Percentiles rank a stretch among this genome's conserved stretches.
Evolutionary conservation across 2,329 filamentous ascomycete species (phyloP).

Genomic region (Fusarium chlamydosporum): DNA sequence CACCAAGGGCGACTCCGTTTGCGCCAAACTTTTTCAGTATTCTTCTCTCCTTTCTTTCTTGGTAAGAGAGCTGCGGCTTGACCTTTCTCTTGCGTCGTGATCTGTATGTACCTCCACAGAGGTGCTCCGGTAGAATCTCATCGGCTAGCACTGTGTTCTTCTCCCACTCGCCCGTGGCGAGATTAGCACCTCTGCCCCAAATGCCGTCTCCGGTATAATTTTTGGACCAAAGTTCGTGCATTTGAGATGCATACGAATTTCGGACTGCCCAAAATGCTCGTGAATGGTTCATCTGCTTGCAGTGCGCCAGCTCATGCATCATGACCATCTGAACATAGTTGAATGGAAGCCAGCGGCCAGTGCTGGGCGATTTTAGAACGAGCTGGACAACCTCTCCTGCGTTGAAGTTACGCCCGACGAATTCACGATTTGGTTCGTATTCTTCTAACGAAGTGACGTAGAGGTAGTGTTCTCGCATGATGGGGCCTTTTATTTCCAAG

Average conservation of each 20-base stretch:
- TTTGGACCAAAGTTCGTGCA: slow-evolving; percentile 77
- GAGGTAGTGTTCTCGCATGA: slow-evolving; percentile 77
- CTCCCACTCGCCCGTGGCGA: slow-evolving; percentile 73
- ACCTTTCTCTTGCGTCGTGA: slow-evolving; percentile 70
- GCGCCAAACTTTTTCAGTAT: slow-evolving; percentile 83
- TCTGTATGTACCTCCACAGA: slow-evolving; percentile 86
- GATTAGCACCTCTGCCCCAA: slow-evolving; percentile 79
- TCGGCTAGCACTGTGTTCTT: slow-evolving; percentile 65
- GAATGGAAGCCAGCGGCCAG: slow-evolving; percentile 82
- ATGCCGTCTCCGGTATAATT: slow-evolving; percentile 85
- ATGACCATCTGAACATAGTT: slow-evolving; percentile 93
- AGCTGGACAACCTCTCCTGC: slow-evolving; percentile 89
- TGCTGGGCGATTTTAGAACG: slow-evolving; percentile 77
- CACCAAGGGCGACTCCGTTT: slow-evolving; percentile 77
- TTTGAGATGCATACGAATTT: slow-evolving; percentile 78
- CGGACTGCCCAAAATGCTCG: slow-evolving; percentile 84
- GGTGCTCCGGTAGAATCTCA: slow-evolving; percentile 75
- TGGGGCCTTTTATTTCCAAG: slow-evolving; percentile 64
- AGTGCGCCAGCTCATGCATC: slow-evolving; percentile 93
- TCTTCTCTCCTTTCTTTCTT: slow-evolving; percentile 78
- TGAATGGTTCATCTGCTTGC: slow-evolving; percentile 92
- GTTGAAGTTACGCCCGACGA: slow-evolving; percentile 92
- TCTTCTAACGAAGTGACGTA: slow-evolving; percentile 82
- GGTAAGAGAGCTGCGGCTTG: slow-evolving; percentile 71
- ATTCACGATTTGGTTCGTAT: slow-evolving; percentile 84